Evolutionary conservation across 768 basidiomycete genomes (phyloP), one percentile per base, ranked within the genome.

Genomic region (Termitomyces sp.): DNA sequence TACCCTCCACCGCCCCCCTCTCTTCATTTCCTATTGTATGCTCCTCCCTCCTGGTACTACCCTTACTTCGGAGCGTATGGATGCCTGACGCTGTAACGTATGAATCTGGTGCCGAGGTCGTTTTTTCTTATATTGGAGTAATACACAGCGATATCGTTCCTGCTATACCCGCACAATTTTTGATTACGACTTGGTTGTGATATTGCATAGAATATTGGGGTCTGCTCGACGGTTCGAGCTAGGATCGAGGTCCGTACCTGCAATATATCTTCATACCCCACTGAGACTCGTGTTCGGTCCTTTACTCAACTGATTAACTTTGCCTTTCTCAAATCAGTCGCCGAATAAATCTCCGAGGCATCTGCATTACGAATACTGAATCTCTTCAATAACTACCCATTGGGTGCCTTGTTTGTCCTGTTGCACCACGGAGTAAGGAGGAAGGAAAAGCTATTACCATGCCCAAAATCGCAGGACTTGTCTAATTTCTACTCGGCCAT

Each of bases 41-140:
- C 45, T 58, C 44, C 38, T 52, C 43, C 21, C 23, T 21, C 21
- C 35, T 34, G 35, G 43, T 49, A 47, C 40, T 44, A 41, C 38
- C 47, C 46, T 44, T 54, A 21, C 43, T 47, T 47, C 38, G 59
- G 53, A 60, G 56, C 38, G 56, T 27, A 53, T 37, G 56, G 60
- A 54, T 54, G 31, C 43, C 34, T 56, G 41, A 41, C 31, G 25
- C 44, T 54, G 53, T 50, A 31, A 52, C 49, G 37, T 49, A 44
- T 44, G 53, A 40, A 34, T 58, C 43, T 61, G 53, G 55, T 54
- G 52, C 23, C 25, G 40, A 45, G 32, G 46, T 62, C 51, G 42
- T 27, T 42, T 53, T 43, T 55, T 56, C 45, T 58, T 56, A 56
- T 35, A 54, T 44, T 56, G 57, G 50, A 59, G 54, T 59, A 62